Conservation (phyloP, 1,139 yeast genomes). For the Blastobotrys persicus region DNA sequence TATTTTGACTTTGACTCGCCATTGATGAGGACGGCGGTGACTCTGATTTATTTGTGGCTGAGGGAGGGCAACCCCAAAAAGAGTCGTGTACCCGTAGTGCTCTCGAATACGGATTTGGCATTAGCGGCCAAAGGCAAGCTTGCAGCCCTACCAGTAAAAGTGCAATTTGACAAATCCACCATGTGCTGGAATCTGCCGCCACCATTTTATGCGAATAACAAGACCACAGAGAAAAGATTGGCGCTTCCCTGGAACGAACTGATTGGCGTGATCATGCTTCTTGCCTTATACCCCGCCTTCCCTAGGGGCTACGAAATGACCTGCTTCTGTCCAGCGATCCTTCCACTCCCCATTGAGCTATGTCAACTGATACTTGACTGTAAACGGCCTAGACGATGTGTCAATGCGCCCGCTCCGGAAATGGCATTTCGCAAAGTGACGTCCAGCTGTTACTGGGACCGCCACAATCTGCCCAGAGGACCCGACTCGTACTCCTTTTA, state of each 20-base stretch:
- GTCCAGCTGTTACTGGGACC: neutral
- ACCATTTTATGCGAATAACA: neutral
- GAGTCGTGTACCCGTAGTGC: neutral
- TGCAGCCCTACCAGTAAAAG: neutral
- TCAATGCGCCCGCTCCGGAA: neutral
- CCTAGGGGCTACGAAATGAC: neutral
- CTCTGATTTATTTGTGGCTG: neutral
- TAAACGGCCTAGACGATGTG: neutral
- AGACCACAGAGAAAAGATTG: neutral
- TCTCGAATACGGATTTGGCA: neutral
- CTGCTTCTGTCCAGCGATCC: neutral
- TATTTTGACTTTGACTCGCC: constrained; percentile 7
- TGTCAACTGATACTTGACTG: neutral
- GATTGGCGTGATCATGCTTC: constrained; percentile 2
- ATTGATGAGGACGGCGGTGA: neutral
- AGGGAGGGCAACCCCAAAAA: neutral
- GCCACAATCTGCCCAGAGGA: neutral
- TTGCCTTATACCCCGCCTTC: neutral
- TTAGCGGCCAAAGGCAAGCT: neutral
- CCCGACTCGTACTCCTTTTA: neutral
- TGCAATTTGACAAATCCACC: neutral
- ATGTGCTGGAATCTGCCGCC: neutral
- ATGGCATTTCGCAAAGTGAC: neutral
- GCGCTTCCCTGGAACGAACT: constrained; percentile 8
- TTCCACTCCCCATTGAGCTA: neutral